Evolutionary conservation across 805 yeast genomes (phyloP), one percentile per base, ranked within the genome.

Genomic region (Saturnispora halmiae): DNA sequence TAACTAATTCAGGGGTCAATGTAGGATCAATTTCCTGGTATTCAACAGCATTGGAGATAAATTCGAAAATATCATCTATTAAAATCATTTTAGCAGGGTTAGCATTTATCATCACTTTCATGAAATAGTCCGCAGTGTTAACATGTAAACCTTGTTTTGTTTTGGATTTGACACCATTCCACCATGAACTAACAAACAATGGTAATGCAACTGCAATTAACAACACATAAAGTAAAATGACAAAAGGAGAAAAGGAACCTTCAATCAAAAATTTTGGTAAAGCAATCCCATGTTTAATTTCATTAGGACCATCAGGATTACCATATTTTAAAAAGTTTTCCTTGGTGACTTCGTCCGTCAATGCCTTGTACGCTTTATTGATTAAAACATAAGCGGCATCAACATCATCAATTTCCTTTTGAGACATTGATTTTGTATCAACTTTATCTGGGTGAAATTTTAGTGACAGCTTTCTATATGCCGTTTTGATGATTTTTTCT

Each of bases 281-380:
- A 0, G 97, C 99, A 60, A 92, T 87, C 46, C 98, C 98, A 58
- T 86, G 96, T 16, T 81, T 66, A 15, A 81, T 71, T 21, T 84
- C 84, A 61, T 85, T 95, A 31, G 94, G 95, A 32, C 98, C 98
- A 65, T 92, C 99, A 4, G 99, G 99, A 58, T 94, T 95, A 37
- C 99, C 99, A 55, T 81, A 92, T 51, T 75, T 79, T 52, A 80
- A 66, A 59, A 74, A 87, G 58, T 92, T 92, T 51, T 83, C 84
- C 52, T 77, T 82, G 3, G 84, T 77, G 9, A 69, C 72, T 51
- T 85, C 96, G 61, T 92, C 97, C 11, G 98, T 94, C 48, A 92
- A 72, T 0, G 98, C 85, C 61, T 87, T 83, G 64, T 94, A 87
- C 20, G 99, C 99, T 61, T 84, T 83, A 44, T 84, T 80, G 52